A percentile compares a stretch with the other conserved stretches of the same genome.
phyloP scores from a whole-genome alignment of 768 basidiomycete genomes.

The Rhodotorula sphaerocarpa region DNA sequence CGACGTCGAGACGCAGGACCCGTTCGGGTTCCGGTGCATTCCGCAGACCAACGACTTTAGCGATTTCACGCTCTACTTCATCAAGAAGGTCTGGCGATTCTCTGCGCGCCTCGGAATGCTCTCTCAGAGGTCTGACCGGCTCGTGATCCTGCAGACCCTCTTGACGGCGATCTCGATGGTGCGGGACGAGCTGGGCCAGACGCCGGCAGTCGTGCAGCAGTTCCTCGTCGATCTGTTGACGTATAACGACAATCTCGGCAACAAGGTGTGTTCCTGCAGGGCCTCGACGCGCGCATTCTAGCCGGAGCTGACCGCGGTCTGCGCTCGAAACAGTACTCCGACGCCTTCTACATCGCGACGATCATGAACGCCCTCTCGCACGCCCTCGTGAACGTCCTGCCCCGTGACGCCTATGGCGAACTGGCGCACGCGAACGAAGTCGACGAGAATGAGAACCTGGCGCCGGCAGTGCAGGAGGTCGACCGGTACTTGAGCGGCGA shows the following conservation, averaged over 20 bases:
- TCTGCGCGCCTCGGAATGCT: not conserved
- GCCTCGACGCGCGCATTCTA: not conserved
- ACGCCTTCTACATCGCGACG: conserved; percentile 80
- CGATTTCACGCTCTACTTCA: conserved; percentile 84
- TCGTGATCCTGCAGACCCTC: conserved; percentile 53
- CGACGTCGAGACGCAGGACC: conserved; percentile 61
- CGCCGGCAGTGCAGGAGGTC: conserved; percentile 68
- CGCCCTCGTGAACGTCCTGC: conserved; percentile 56
- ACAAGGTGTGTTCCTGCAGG: conserved; percentile 55
- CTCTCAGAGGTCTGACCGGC: not conserved
- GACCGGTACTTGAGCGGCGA: conserved; percentile 93
- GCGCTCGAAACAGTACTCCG: conserved; percentile 60
- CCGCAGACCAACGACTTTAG: conserved; percentile 91
- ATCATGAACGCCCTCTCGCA: conserved; percentile 74
- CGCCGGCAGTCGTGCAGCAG: conserved; percentile 72
- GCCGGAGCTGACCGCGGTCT: not conserved
- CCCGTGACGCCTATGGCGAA: conserved; percentile 51
- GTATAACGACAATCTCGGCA: conserved; percentile 89
- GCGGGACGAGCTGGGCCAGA: conserved; percentile 77
- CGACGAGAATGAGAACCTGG: conserved; percentile 53
- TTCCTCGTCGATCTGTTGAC: conserved; percentile 87
- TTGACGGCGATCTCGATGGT: conserved; percentile 75
- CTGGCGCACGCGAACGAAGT: conserved; percentile 41
- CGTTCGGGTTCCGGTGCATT: conserved; percentile 80
- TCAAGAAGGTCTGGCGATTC: conserved; percentile 65